These are phyloP conservation scores for Lodderomyces jiufengensis DNA, from an alignment of 1,139 yeast species.

Conservation along the genomic window DNA sequence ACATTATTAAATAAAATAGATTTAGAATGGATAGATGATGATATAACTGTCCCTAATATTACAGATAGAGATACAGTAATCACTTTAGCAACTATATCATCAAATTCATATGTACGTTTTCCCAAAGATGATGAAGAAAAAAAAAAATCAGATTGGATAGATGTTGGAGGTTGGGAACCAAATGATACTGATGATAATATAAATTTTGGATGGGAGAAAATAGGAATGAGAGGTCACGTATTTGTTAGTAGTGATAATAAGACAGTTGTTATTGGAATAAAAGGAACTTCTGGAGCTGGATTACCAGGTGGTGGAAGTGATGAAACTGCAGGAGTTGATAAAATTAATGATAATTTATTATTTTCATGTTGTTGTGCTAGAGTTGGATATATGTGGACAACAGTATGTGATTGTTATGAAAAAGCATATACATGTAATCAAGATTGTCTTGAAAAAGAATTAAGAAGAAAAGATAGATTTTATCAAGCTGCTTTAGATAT, in stretches of 20 bases:
- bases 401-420: slow-evolving; percentile 92
- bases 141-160: slow-evolving; percentile 71
- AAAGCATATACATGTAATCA: slow-evolving; percentile 87
- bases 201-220: slow-evolving; percentile 81
- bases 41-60: slow-evolving; percentile 65
- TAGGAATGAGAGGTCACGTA: slow-evolving; percentile 87
- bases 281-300: slow-evolving; percentile 91
- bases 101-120: slow-evolving; percentile 82
- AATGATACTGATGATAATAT: slow-evolving; percentile 31
- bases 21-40: slow-evolving; percentile 54
- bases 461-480: slow-evolving; percentile 72
- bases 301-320: slow-evolving; percentile 70
- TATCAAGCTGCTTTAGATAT: slow-evolving; percentile 78
- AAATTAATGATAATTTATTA: slow-evolving; percentile 78
- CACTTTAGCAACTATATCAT: slow-evolving; percentile 78
- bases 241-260: slow-evolving; percentile 65
- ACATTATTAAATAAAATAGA: slow-evolving; percentile 36
- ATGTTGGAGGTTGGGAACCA: slow-evolving; percentile 61
- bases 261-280: slow-evolving; percentile 75
- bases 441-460: slow-evolving; percentile 75
- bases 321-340: slow-evolving; percentile 78
- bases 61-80: slow-evolving; percentile 70
- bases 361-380: slow-evolving; percentile 98
- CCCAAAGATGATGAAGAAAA: slow-evolving; percentile 64
- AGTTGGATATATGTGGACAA: slow-evolving; percentile 85